Evolutionary conservation across 2,329 filamentous ascomycete genomes (phyloP), one percentile per base, ranked within the genome.

Genomic region (Fusarium humuli): DNA sequence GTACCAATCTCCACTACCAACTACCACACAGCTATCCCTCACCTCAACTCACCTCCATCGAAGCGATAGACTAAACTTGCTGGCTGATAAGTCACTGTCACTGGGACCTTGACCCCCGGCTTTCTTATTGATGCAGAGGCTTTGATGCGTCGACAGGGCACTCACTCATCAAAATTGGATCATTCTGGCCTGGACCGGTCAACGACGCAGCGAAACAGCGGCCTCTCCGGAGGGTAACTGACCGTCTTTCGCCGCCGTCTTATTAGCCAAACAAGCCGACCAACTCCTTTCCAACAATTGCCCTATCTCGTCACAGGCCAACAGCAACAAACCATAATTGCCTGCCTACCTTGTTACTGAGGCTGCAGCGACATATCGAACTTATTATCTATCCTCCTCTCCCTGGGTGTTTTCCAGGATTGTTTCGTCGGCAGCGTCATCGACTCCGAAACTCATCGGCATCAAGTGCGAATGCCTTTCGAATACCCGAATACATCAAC

Each of bases 231-330:
- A 68, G 42, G 53, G 67, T 70, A 62, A 57, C 45, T 67, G 54
- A 61, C 67, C 63, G 63, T 70, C 67, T 70, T 63, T 64, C 64
- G 64, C 58, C 68, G 67, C 61, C 67, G 56, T 70, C 62, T 62
- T 58, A 56, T 20, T 23, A 23, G 55, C 67, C 54, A 45, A 65
- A 52, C 56, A 61, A 55, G 34, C 34, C 37, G 48, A 64, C 66
- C 49, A 42, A 50, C 67, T 70, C 67, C 67, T 70, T 71, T 71
- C 57, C 54, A 57, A 69, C 46, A 54, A 48, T 57, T 46, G 30
- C 44, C 48, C 42, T 58, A 67, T 49, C 67, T 65, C 46, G 50
- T 57, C 54, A 70, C 54, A 40, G 20, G 49, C 32, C 48, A 16
- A 52, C 32, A 40, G 37, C 27, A 27, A 37, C 22, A 37, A 64